Conservation (phyloP, 352 stramenopile genomes). For the Peronosclerospora sorghi region DNA sequence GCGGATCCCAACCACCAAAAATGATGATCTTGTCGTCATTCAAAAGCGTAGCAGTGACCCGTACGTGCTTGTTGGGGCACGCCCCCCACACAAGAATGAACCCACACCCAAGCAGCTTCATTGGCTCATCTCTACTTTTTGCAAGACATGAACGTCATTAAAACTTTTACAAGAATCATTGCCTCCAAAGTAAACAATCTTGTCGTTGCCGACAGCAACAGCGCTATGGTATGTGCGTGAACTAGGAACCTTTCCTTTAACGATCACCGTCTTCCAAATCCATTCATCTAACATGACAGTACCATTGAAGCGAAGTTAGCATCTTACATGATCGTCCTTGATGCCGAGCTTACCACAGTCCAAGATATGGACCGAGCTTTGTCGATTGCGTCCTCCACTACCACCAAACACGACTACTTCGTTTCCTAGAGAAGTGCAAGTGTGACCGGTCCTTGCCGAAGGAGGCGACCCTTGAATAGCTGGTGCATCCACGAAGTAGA, state of each 20-base stretch:
- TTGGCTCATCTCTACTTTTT: slow-evolving; percentile 27
- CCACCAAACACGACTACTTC: slow-evolving; percentile 77
- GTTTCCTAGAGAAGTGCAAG: slow-evolving; percentile 58
- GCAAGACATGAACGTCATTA: slow-evolving; percentile 86
- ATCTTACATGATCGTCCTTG: not conserved
- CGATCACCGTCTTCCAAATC: slow-evolving; percentile 83
- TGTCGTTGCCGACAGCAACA: slow-evolving; percentile 40
- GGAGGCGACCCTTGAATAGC: slow-evolving; percentile 60
- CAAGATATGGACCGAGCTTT: slow-evolving; percentile 68
- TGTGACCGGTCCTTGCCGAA: slow-evolving; percentile 55
- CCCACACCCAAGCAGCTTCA: slow-evolving; percentile 71
- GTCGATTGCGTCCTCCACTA: slow-evolving; percentile 51
- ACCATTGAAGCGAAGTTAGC: slow-evolving; percentile 1
- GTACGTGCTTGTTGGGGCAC: slow-evolving; percentile 66
- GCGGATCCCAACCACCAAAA: slow-evolving; percentile 90
- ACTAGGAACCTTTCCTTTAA: slow-evolving; percentile 79
- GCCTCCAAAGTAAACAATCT: slow-evolving; percentile 88
- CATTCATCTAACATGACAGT: slow-evolving; percentile 47
- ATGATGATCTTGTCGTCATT: slow-evolving; percentile 82
- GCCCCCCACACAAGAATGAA: slow-evolving; percentile 72
- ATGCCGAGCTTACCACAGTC: slow-evolving; percentile 33
- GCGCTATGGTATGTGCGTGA: slow-evolving; percentile 88
- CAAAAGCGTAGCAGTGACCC: slow-evolving; percentile 83
- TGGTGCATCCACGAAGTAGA: slow-evolving; percentile 89
- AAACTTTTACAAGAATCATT: slow-evolving; percentile 89